A percentile compares a stretch with the other conserved stretches of the same genome.
Evolutionary conservation across 176 grass and related monocot species (phyloP).

Genomic region (Lolium perenne): DNA sequence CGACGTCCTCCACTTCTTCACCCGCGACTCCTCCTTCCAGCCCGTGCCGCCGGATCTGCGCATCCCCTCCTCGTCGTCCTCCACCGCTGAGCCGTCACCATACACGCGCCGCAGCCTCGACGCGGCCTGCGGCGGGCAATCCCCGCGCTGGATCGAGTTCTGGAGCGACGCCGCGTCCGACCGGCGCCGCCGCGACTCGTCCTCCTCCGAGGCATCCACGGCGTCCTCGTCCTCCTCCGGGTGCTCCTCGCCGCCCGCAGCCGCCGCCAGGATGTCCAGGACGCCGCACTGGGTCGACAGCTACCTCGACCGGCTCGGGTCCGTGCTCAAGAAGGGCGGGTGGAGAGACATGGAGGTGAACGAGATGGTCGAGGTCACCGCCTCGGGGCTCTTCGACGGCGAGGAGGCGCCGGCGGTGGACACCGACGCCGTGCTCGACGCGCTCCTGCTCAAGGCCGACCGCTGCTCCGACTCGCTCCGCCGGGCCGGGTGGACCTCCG

Average conservation of each 20-base stretch:
- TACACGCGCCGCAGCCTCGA: constrained; percentile 81
- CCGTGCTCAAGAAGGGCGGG: constrained; percentile 73
- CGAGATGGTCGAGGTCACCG: constrained; percentile 74
- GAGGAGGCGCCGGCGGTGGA: constrained; percentile 40
- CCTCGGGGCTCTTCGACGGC: constrained; percentile 70
- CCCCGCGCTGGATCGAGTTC: constrained; percentile 96
- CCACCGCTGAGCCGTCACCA: constrained; percentile 22
- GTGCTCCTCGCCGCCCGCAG: constrained; percentile 40
- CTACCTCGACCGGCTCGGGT: constrained; percentile 83
- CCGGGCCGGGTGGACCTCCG: constrained; percentile 83
- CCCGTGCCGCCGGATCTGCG: constrained; percentile 1
- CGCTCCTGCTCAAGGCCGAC: constrained; percentile 72
- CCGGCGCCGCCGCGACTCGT: constrained; percentile 84
- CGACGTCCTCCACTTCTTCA: constrained; percentile 84
- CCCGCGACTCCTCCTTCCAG: constrained; percentile 67
- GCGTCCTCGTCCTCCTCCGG: constrained; percentile 53
- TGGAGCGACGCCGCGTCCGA: constrained; percentile 94
- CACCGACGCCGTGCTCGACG: constrained; percentile 69
- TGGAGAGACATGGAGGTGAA: constrained; percentile 84
- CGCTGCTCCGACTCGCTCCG: constrained; percentile 85
- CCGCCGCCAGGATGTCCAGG: constrained; percentile 25
- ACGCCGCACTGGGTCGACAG: constrained; percentile 75
- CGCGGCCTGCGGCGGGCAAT: constrained; percentile 53
- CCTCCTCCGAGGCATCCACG: constrained; percentile 78
- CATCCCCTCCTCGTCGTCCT: not conserved